A percentile compares a stretch with the other conserved stretches of the same genome.
These are phyloP conservation scores for Fomes fomentarius DNA, from an alignment of 1,284 basidiomycete species.

Conservation along the genomic window DNA sequence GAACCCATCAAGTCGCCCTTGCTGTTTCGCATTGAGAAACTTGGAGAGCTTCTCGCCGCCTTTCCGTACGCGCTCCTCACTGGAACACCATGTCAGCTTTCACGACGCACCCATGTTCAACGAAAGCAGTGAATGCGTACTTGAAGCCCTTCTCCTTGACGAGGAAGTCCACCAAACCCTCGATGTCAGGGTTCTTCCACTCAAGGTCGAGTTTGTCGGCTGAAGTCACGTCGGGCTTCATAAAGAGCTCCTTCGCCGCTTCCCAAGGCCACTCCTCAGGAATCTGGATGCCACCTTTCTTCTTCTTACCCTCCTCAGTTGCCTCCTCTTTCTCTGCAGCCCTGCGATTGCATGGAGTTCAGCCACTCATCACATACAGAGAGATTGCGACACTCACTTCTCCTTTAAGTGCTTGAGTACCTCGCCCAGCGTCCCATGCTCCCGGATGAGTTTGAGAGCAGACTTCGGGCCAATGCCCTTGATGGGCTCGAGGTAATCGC, in stretches of 20 bases:
- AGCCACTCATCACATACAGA: too few species aligned
- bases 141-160: conserved; percentile 97
- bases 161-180: conserved; percentile 93
- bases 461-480: conserved; percentile 96
- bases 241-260: conserved; percentile 90
- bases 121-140: conserved; percentile 49
- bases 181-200: conserved; percentile 93
- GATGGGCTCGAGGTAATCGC: conserved; percentile 98
- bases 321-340: conserved; percentile 61
- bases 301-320: conserved; percentile 49
- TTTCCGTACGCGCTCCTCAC: conserved; percentile 95
- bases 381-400: conserved; percentile 57
- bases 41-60: conserved; percentile 93
- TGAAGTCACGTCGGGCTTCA: conserved; percentile 87
- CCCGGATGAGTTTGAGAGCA: conserved; percentile 91
- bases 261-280: conserved; percentile 98
- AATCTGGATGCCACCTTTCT: conserved; percentile 76
- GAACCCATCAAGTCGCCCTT: conserved; percentile 95
- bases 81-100: conserved; percentile 37
- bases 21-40: conserved; percentile 90
- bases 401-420: conserved; percentile 85
- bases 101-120: neutral
- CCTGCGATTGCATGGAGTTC: too few species aligned
- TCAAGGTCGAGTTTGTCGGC: conserved; percentile 93
- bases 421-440: conserved; percentile 79